A percentile compares a stretch with the other conserved stretches of the same genome.
These are phyloP conservation scores for Akanthomyces uredinophilus DNA, from an alignment of 2,329 filamentous ascomycete species.

Conservation along the genomic window DNA sequence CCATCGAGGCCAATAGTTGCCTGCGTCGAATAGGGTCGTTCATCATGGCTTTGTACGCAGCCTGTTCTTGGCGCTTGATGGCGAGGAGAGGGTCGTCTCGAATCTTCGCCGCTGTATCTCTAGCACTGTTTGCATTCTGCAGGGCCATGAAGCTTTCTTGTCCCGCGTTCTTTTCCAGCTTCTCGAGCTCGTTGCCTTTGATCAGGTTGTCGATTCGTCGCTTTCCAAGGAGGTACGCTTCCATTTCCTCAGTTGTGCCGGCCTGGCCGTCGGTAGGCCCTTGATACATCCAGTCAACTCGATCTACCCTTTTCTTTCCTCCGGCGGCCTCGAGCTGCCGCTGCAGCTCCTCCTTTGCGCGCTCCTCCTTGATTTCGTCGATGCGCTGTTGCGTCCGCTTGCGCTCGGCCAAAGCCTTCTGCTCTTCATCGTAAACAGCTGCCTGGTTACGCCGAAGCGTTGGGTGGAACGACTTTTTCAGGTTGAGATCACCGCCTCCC, in stretches of 20 bases:
- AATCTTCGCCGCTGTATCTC: conserved; percentile 82
- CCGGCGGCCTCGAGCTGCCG: conserved; percentile 84
- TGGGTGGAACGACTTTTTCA: conserved; percentile 95
- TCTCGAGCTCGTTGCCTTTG: conserved; percentile 73
- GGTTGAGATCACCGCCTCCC: conserved; percentile 90
- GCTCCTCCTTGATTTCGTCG: conserved; percentile 91
- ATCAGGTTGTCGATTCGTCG: conserved; percentile 79
- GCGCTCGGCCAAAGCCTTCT: conserved; percentile 88
- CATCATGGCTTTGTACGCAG: conserved; percentile 74
- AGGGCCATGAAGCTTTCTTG: conserved; percentile 56
- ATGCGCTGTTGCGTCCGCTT: conserved; percentile 88
- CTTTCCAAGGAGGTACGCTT: conserved; percentile 90
- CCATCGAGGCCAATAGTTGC: conserved; percentile 62
- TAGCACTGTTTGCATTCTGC: conserved; percentile 64
- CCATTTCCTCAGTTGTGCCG: conserved; percentile 82
- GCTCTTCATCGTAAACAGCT: conserved; percentile 85
- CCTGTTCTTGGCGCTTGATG: conserved; percentile 88
- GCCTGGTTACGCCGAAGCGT: conserved; percentile 85
- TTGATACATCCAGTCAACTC: conserved; percentile 98
- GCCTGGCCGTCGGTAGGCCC: conserved; percentile 73
- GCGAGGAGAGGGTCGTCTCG: conserved; percentile 86
- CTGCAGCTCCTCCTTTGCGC: conserved; percentile 86
- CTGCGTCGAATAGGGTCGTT: conserved; percentile 65
- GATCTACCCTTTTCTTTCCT: conserved; percentile 70
- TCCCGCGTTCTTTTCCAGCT: conserved; percentile 68